Base-by-base conservation (phyloP, 352 stramenopile genomes). In the Lagenidium sp. region DNA sequence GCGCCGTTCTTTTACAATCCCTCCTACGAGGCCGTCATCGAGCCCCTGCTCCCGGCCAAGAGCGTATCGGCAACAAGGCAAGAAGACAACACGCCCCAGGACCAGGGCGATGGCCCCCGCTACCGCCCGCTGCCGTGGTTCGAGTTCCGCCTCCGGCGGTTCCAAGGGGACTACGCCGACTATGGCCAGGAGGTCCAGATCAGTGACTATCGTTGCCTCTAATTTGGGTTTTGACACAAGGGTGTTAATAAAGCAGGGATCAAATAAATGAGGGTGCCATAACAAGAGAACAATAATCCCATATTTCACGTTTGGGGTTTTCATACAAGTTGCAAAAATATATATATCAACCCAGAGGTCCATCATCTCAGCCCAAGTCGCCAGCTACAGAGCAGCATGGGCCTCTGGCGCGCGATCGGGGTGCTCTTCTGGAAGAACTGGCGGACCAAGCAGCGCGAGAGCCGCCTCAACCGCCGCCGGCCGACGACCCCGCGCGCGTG, bases 141-240 rank as follows among this genome's bases (percentile, higher is more conserved):
- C 23, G 86, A 96, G 41, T 98, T 93, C 56, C 72, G 85, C 32
- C 62, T 75, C 29, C 49, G 83, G 30, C 77, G 90, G 18, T 95
- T 96, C 69, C 75, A 84, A 23, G 88, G 92, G 34, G 85, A 97
- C 62, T 89, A 94, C 50, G 86, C 79, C 4, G 81, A 98, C 66
- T 47, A 88, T 20, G 92, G 92, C 19, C 64, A 84, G n/a, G 92
- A 98, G 47, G 88, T 96, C 47, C 87, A 97, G 68, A 96, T 96
- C 45, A 61, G 63, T 20, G 65, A 97, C 49, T 97, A 63, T 40
- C 37, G 32, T 32, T n/a, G 19, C 28, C 4, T 49, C 16, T 45
- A 28, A 20, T 19, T 42, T 36, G 35, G 44, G 43, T 8, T 36
- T 36, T 35, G 23, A 36, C 19, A 16, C 32, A 16, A 30, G 3